phyloP scores from a whole-genome alignment of 306 rosid species.

The Trifolium fragiferum region DNA sequence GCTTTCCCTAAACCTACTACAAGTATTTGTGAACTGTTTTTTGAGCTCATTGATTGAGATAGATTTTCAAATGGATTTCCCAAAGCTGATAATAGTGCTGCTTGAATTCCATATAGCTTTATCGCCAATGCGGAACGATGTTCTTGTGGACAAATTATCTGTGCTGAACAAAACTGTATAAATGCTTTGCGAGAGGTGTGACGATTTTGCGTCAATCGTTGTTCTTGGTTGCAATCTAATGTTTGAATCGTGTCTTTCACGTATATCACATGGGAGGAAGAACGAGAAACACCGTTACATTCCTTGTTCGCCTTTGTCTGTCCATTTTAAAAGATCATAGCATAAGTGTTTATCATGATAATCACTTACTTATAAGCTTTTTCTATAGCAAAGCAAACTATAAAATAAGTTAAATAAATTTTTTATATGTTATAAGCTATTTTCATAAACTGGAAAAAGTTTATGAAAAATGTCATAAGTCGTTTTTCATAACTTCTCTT shows the following conservation, averaged over 20 bases:
- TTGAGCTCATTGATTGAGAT: conserved; percentile 29
- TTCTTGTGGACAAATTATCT: conserved; percentile 39
- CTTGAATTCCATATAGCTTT: conserved; percentile 40
- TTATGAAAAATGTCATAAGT: too few relatives aligned
- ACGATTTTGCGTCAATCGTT: background rate
- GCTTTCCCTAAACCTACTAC: conserved; percentile 27
- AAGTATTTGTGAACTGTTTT: background rate
- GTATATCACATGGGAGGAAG: conserved; percentile 38
- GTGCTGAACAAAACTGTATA: conserved; percentile 1
- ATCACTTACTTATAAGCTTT: too few relatives aligned
- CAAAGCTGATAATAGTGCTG: conserved; percentile 29
- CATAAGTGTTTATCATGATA: too few relatives aligned
- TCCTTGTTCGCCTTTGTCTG: conserved; percentile 26
- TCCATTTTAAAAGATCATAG: background rate
- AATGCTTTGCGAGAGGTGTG: conserved; percentile 3
- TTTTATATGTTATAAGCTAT: too few relatives aligned
- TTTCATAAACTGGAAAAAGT: too few relatives aligned
- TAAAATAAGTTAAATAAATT: too few relatives aligned
- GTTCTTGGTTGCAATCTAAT: background rate
- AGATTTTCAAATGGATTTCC: conserved; percentile 38
- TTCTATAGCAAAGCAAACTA: too few relatives aligned
- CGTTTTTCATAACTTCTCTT: too few relatives aligned
- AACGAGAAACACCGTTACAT: background rate
- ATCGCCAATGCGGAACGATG: conserved; percentile 32
- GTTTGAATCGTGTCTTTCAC: background rate